phyloP scores from a whole-genome alignment of 106 monocot species.

The Acorus calamus region DNA sequence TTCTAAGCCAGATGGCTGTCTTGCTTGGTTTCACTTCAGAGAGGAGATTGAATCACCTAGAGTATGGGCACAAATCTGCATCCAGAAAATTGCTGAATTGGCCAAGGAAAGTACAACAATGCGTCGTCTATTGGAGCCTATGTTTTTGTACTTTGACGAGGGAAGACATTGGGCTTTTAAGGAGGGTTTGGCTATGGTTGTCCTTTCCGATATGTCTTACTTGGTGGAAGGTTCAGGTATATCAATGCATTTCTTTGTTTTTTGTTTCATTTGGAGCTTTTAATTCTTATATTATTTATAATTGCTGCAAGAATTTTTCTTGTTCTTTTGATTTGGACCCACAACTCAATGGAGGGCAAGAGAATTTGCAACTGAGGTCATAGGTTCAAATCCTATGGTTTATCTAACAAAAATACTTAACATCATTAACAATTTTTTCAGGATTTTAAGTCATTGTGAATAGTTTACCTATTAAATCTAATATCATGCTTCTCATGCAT shows the following conservation, averaged over 20 bases:
- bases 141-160: slow-evolving; percentile 69
- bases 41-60: slow-evolving; percentile 69
- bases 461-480: too few relatives aligned
- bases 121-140: slow-evolving; percentile 72
- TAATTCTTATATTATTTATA: too few relatives aligned
- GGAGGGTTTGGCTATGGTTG: slow-evolving; percentile 56
- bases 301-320: too few relatives aligned
- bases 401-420: too few relatives aligned
- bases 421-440: too few relatives aligned
- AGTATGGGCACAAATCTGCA: slow-evolving; percentile 81
- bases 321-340: too few relatives aligned
- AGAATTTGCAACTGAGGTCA: too few relatives aligned
- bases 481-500: too few relatives aligned
- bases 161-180: slow-evolving; percentile 59
- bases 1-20: background rate
- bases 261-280: too few relatives aligned
- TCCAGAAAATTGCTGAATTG: slow-evolving; percentile 76
- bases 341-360: too few relatives aligned
- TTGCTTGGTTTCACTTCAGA: slow-evolving; percentile 22
- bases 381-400: too few relatives aligned
- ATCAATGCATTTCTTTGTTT: background rate
- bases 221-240: slow-evolving; percentile 63
- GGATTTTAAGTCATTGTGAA: too few relatives aligned
- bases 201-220: slow-evolving; percentile 59
- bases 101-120: slow-evolving; percentile 84